Percentiles rank a stretch among this genome's conserved stretches.
Conservation (phyloP, 192 early-diverging fungal genomes). For the Coemansia interrupta region DNA sequence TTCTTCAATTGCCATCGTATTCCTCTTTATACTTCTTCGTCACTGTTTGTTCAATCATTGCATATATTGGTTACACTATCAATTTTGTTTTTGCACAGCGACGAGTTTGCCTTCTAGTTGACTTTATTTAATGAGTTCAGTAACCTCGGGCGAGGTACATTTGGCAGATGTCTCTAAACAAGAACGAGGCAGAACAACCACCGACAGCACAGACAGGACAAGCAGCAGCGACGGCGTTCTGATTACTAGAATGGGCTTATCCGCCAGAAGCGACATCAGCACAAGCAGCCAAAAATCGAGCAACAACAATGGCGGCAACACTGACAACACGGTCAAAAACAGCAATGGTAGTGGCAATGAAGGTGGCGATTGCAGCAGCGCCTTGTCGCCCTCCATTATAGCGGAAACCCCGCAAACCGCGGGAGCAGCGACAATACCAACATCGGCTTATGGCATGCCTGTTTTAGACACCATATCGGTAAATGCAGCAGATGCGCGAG, state of each 20-base stretch:
- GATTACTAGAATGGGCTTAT: conserved; percentile 2
- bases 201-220: conserved; percentile 12
- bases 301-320: conserved; percentile 1
- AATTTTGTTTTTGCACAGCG: neutral
- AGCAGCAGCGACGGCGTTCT: neutral
- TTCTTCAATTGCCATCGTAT: too few species aligned
- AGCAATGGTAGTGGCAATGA: conserved; percentile 1
- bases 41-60: too few species aligned
- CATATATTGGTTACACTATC: neutral
- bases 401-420: conserved; percentile 2
- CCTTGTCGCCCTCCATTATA: neutral
- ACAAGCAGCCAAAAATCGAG: too few species aligned
- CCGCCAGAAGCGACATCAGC: conserved; percentile 7
- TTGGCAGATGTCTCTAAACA: conserved; percentile 32
- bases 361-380: neutral
- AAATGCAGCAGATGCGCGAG: conserved; percentile 9
- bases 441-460: conserved; percentile 12
- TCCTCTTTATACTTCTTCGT: too few species aligned
- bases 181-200: conserved; percentile 16
- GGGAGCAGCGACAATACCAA: conserved; percentile 7
- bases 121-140: conserved; percentile 36
- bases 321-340: conserved; percentile 3
- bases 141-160: conserved; percentile 38
- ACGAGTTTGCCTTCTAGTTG: neutral
- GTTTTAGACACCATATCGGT: conserved; percentile 23